These are phyloP conservation scores for Pseudogymnoascus verrucosus DNA, from an alignment of 2,329 filamentous ascomycete species.

Conservation along the genomic window DNA sequence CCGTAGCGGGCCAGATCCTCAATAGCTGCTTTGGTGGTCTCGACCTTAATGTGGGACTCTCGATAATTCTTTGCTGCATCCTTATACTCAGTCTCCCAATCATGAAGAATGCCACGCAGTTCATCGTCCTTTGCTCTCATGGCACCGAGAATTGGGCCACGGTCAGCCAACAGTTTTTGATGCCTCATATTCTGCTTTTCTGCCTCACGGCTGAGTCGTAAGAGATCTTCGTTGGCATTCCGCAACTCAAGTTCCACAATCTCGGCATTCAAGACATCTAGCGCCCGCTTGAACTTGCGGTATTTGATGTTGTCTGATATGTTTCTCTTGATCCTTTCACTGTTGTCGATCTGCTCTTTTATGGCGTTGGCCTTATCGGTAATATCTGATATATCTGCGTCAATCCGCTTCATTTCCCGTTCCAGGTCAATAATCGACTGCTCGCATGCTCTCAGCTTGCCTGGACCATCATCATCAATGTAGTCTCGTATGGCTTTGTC, in stretches of 20 bases:
- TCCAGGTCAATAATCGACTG: slow-evolving; percentile 62
- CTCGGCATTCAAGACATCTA: slow-evolving; percentile 59
- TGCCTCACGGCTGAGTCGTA: slow-evolving; percentile 64
- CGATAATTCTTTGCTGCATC: slow-evolving; percentile 74
- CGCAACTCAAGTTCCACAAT: slow-evolving; percentile 68
- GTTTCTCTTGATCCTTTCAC: slow-evolving; percentile 74
- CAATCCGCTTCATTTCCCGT: slow-evolving; percentile 53
- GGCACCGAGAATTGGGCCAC: slow-evolving; percentile 64
- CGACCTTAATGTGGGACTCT: slow-evolving; percentile 80
- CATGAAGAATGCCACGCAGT: slow-evolving; percentile 59
- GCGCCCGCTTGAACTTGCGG: slow-evolving; percentile 62
- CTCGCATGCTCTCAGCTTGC: slow-evolving; percentile 61
- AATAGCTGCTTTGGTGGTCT: slow-evolving; percentile 85
- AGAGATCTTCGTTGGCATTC: slow-evolving; percentile 75
- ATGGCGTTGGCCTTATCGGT: slow-evolving; percentile 68
- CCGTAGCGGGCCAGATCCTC: slow-evolving; percentile 81
- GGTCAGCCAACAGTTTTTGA: slow-evolving; percentile 63
- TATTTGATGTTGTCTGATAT: slow-evolving; percentile 86
- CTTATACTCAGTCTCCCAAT: slow-evolving; percentile 83
- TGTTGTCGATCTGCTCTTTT: slow-evolving; percentile 67
- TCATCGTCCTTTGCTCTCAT: slow-evolving; percentile 82
- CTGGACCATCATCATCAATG: slow-evolving; percentile 63
- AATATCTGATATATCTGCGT: slow-evolving; percentile 59
- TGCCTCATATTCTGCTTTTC: slow-evolving; percentile 57
- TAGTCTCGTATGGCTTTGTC: slow-evolving; percentile 76